Percentiles rank a stretch among this genome's conserved stretches.
Conservation (phyloP, 345 rosid genomes). For the Dimocarpus longan region DNA sequence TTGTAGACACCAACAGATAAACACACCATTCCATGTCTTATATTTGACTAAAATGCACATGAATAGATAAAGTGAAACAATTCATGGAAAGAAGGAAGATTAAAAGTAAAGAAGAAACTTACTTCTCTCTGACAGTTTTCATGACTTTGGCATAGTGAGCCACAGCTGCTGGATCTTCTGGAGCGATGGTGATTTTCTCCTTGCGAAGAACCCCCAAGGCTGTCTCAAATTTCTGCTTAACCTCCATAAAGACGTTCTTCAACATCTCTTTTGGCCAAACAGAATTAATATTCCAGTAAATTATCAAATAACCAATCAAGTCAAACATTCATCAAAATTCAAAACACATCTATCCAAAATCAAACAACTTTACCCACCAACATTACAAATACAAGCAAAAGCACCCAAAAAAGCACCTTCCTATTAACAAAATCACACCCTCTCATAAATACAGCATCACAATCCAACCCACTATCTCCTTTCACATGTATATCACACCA, state of each 20-base stretch:
- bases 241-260: constrained; percentile 85
- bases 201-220: constrained; percentile 77
- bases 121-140: constrained; percentile 93
- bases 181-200: constrained; percentile 92
- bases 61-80: not conserved
- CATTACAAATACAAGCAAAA: not conserved
- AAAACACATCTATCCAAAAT: not conserved
- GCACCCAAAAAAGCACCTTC: not conserved
- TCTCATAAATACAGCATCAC: not conserved
- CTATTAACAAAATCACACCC: not conserved
- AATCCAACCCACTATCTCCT: not conserved
- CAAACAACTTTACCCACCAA: not conserved
- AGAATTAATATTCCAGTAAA: constrained; percentile 19
- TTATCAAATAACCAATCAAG: not conserved
- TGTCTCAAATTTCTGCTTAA: constrained; percentile 78
- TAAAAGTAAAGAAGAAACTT: constrained; percentile 29
- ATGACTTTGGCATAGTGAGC: constrained; percentile 82
- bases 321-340: not conserved
- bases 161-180: constrained; percentile 89
- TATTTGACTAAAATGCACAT: not conserved
- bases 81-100: not conserved
- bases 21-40: not conserved
- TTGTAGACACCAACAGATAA: not conserved
- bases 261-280: constrained; percentile 65
- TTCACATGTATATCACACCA: not conserved